phyloP scores from a whole-genome alignment of 2,329 filamentous ascomycete genomes.

The Colletotrichum liriopes region DNA sequence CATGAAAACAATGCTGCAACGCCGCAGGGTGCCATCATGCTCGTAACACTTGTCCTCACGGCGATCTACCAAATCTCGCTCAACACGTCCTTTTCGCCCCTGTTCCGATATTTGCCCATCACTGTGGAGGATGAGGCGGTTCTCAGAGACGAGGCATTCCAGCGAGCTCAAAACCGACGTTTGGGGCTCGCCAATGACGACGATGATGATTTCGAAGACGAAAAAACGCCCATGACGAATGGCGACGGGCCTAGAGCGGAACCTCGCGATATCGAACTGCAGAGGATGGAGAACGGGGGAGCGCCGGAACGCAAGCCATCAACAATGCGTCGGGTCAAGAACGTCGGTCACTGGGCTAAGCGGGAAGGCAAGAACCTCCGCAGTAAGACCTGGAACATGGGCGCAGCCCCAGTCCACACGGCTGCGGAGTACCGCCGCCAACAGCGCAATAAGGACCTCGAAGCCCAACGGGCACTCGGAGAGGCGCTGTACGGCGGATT shows the following conservation, averaged over 20 bases:
- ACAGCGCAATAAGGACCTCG: slow-evolving; percentile 73
- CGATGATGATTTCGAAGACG: slow-evolving; percentile 62
- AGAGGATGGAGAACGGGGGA: slow-evolving; percentile 48
- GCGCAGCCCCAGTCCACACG: slow-evolving; percentile 52
- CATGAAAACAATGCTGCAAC: slow-evolving; percentile 69
- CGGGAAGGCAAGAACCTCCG: slow-evolving; percentile 65
- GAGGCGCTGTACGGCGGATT: slow-evolving; percentile 89
- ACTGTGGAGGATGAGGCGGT: slow-evolving; percentile 97
- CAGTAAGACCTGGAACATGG: slow-evolving; percentile 60
- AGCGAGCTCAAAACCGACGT: slow-evolving; percentile 80
- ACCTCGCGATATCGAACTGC: slow-evolving; percentile 54
- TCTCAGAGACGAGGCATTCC: slow-evolving; percentile 90
- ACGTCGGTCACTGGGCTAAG: slow-evolving; percentile 65
- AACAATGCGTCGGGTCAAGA: slow-evolving; percentile 62
- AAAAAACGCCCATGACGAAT: slow-evolving; percentile 61
- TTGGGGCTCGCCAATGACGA: slow-evolving; percentile 73
- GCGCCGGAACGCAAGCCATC: slow-evolving; percentile 52
- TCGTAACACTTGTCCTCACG: slow-evolving; percentile 81
- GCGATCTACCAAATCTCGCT: slow-evolving; percentile 84
- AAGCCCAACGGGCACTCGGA: slow-evolving; percentile 81
- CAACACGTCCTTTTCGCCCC: slow-evolving; percentile 86
- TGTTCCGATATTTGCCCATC: slow-evolving; percentile 92
- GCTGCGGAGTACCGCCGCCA: slow-evolving; percentile 65
- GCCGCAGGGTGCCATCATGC: slow-evolving; percentile 88
- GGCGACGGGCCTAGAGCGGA: slow-evolving; percentile 42